Evolutionary conservation across 495 filamentous ascomycete genomes (phyloP).

Genomic region (Neurospora hispaniola): DNA sequence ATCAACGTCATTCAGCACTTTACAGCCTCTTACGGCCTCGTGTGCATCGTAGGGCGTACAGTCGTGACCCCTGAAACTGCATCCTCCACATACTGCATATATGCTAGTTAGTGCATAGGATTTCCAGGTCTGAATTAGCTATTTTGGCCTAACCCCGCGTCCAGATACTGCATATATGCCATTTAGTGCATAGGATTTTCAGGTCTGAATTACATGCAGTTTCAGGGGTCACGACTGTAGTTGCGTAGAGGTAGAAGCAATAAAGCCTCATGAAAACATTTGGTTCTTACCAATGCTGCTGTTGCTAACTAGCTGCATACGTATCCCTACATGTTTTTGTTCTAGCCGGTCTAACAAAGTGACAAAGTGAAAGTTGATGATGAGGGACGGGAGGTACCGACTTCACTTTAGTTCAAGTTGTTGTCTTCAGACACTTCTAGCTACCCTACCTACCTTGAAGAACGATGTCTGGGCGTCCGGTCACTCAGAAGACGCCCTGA

Average conservation of each 20-base stretch:
- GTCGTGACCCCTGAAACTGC: too few relatives aligned
- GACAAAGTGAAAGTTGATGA: not conserved
- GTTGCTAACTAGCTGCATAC: not conserved
- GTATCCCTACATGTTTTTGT: not conserved
- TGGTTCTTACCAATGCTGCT: not conserved
- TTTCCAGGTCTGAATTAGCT: too few relatives aligned
- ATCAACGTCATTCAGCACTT: not conserved
- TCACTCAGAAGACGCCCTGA: not conserved
- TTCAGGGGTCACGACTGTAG: too few relatives aligned
- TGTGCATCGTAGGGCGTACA: not conserved
- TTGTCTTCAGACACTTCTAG: not conserved
- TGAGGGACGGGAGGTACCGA: not conserved
- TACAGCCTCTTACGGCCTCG: not conserved
- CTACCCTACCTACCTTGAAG: not conserved
- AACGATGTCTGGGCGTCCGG: not conserved
- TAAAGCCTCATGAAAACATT: not conserved
- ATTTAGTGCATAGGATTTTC: too few relatives aligned
- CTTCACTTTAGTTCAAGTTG: not conserved
- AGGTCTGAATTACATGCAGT: too few relatives aligned
- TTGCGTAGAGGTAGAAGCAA: not conserved
- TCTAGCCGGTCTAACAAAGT: not conserved
- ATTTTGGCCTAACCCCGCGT: too few relatives aligned
- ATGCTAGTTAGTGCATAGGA: too few relatives aligned
- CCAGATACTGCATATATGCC: too few relatives aligned
- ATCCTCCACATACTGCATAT: too few relatives aligned